These are phyloP conservation scores for Aplosporella prunicola DNA, from an alignment of 2,329 filamentous ascomycete species.

Conservation along the genomic window DNA sequence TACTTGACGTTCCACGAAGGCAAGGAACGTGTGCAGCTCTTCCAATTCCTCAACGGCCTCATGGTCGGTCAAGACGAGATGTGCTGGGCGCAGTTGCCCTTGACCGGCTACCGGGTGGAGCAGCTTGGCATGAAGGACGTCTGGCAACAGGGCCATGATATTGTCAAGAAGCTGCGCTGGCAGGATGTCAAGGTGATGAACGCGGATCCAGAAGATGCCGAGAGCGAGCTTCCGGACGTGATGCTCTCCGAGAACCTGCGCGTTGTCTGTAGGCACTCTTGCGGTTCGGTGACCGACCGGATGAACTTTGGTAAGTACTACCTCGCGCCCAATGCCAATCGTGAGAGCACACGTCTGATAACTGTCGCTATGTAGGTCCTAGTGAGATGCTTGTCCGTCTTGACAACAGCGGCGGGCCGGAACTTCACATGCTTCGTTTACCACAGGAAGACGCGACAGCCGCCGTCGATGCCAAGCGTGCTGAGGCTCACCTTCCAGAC, in stretches of 20 bases:
- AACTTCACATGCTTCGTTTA: slow-evolving; percentile 44
- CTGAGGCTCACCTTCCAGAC: slow-evolving; percentile 39
- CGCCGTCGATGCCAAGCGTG: slow-evolving; percentile 46
- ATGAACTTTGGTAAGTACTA: slow-evolving; percentile 56
- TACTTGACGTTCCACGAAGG: slow-evolving; percentile 67
- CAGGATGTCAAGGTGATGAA: slow-evolving; percentile 64
- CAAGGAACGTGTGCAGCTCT: slow-evolving; percentile 61
- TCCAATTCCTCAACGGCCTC: slow-evolving; percentile 64
- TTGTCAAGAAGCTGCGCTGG: slow-evolving; percentile 46
- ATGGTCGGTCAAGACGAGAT: slow-evolving; percentile 58
- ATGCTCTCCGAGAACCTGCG: slow-evolving; percentile 69
- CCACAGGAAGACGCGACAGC: slow-evolving; percentile 70
- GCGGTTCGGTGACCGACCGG: slow-evolving; percentile 71
- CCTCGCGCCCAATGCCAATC: neutral
- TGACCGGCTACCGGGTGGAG: slow-evolving; percentile 58
- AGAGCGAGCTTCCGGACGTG: slow-evolving; percentile 52
- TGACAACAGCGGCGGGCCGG: slow-evolving; percentile 29
- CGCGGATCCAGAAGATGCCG: slow-evolving; percentile 47
- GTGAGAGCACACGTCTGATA: no score
- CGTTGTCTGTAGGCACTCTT: slow-evolving; percentile 64
- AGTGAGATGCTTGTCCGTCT: slow-evolving; percentile 40
- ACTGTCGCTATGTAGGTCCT: slow-evolving; percentile 20
- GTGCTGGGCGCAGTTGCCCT: slow-evolving; percentile 58
- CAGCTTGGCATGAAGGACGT: slow-evolving; percentile 42
- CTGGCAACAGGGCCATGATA: slow-evolving; percentile 29